Evolutionary conservation across 148 eudicot genomes (phyloP), one percentile per base, ranked within the genome.

Genomic region (Diospyros lotus): DNA sequence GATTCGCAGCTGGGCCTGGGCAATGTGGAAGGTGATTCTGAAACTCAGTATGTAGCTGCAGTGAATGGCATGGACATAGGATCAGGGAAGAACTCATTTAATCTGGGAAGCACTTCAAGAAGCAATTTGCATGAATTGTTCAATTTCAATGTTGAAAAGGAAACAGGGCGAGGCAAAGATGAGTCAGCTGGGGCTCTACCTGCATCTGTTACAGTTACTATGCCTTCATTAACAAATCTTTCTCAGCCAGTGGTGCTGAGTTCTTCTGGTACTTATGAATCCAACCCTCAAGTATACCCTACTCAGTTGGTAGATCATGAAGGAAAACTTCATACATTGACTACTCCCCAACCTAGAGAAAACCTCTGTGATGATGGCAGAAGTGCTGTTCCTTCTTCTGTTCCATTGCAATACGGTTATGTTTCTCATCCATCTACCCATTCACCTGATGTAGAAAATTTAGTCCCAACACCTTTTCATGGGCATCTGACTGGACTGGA

Each of bases 51-150:
- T 64, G 76, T 74, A 39, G 69, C 64, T 63, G 76, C 76, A 17
- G 76, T 74, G 60, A 74, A 74, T 52, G 76, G 69, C 60, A 74
- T 74, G 76, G 76, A 74, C 50, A 39, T 74, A 64, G 76, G 69
- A n/a, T 74, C 76, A 52, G 63, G 76, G n/a, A 74, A 40, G 40
- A 74, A 40, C 50, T 74, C 76, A 52, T 45, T 82, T 73, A 82
- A 78, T 58, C 76, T 87, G 78, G 78, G 82, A 55, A 76, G 81
- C 70, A 73, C 87, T 79, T 87, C 87, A 52, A 88, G 82, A 8
- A 83, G 81, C 82, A 70, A 70, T 70, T 42, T 70, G 73, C 62
- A 70, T 55, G 73, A 70, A 62, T 56, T 70, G 81, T 78, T 84
- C 59, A 67, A 68, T 67, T 79, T 66, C 67, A 81, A 80, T 75